These are phyloP conservation scores for Aphanomyces euteiches DNA, from an alignment of 352 stramenopile species.

Conservation along the genomic window DNA sequence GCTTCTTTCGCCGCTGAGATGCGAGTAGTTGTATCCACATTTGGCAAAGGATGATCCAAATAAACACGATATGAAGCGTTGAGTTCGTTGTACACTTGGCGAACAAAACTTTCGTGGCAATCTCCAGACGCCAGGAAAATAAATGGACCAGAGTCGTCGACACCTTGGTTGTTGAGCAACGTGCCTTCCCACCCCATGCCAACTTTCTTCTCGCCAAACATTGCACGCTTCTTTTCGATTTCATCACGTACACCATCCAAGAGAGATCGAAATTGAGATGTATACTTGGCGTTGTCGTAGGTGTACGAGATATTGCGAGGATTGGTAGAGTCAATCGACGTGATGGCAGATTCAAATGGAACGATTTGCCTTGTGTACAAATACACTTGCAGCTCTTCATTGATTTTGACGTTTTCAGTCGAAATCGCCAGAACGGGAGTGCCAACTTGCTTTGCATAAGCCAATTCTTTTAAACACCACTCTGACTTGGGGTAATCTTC, in stretches of 20 bases:
- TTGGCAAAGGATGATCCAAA: conserved; percentile 17
- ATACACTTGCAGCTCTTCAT: conserved; percentile 78
- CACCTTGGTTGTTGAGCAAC: conserved; percentile 52
- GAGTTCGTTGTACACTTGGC: conserved; percentile 59
- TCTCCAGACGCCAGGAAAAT: conserved; percentile 79
- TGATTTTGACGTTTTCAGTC: conserved; percentile 33
- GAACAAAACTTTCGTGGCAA: conserved; percentile 64
- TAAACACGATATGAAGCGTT: conserved; percentile 45
- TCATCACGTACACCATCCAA: conserved; percentile 73
- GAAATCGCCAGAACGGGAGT: conserved; percentile 37
- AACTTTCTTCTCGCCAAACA: conserved; percentile 13
- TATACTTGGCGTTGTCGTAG: conserved; percentile 58
- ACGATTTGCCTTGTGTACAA: conserved; percentile 80
- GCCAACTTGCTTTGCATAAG: conserved; percentile 72
- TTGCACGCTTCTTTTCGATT: conserved; percentile 40
- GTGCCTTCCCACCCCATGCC: conserved; percentile 39
- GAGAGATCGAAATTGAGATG: conserved; percentile 56
- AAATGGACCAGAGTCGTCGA: conserved; percentile 45
- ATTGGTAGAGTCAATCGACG: conserved; percentile 31
- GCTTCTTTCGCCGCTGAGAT: conserved; percentile 80
- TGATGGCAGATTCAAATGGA: conserved; percentile 68
- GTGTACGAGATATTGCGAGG: conserved; percentile 16
- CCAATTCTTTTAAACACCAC: conserved; percentile 82
- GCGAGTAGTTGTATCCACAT: conserved; percentile 59
- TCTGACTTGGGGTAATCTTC: conserved; percentile 77